These are phyloP conservation scores for Fusarium staphyleae DNA, from an alignment of 2,329 filamentous ascomycete species.

Conservation along the genomic window DNA sequence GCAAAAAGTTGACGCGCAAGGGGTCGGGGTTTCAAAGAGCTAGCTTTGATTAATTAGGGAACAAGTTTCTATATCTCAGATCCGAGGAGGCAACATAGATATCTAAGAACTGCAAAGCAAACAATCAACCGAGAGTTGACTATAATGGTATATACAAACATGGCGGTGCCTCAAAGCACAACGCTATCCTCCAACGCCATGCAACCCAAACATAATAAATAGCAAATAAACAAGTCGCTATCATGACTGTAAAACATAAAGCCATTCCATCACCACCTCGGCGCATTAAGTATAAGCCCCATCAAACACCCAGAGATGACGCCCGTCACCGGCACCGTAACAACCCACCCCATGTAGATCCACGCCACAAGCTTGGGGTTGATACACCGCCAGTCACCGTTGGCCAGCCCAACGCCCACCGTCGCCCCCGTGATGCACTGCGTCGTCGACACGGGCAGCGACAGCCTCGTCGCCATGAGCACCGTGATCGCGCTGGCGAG, in stretches of 20 bases:
- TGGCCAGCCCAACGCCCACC: slow-evolving; percentile 67
- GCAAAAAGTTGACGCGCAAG: too few species aligned
- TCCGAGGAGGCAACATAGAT: too few species aligned
- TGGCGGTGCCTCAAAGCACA: slow-evolving; percentile 1
- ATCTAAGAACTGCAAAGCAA: too few species aligned
- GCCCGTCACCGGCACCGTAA: slow-evolving; percentile 59
- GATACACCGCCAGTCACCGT: slow-evolving; percentile 63
- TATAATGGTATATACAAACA: too few species aligned
- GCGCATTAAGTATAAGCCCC: slow-evolving; percentile 62
- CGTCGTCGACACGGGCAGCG: slow-evolving; percentile 68
- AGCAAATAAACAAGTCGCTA: slow-evolving; percentile 7
- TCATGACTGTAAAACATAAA: slow-evolving; percentile 5
- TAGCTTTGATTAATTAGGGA: too few species aligned
- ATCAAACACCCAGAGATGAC: slow-evolving; percentile 60
- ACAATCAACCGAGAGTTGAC: too few species aligned
- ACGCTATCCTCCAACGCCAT: slow-evolving; percentile 22
- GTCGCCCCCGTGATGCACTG: slow-evolving; percentile 71
- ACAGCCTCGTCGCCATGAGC: slow-evolving; percentile 61
- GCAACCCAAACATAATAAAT: background rate
- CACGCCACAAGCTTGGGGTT: slow-evolving; percentile 68
- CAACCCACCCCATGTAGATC: slow-evolving; percentile 61
- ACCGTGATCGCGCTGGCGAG: slow-evolving; percentile 68
- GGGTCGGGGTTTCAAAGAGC: too few species aligned
- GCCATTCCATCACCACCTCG: slow-evolving; percentile 43
- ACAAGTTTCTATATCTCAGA: too few species aligned